Evolutionary conservation across 352 stramenopile genomes (phyloP).

Genomic region (Phytophthora pisi): DNA sequence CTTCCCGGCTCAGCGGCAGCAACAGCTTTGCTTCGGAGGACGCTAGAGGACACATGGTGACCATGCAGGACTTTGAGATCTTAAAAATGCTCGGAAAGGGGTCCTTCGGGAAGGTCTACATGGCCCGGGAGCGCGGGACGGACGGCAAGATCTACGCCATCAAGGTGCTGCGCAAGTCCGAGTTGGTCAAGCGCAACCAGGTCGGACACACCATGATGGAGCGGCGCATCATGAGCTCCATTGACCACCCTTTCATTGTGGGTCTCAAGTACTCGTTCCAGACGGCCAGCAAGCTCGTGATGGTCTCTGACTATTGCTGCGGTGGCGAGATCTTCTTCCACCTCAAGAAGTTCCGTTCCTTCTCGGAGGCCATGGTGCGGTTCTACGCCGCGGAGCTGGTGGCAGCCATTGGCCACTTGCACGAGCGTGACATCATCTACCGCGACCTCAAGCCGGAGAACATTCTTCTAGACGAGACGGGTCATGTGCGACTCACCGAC

Average conservation of each 20-base stretch:
- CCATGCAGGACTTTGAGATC: slow-evolving; percentile 94
- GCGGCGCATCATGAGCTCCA: slow-evolving; percentile 88
- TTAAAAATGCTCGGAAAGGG: slow-evolving; percentile 98
- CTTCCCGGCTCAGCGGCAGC: slow-evolving; percentile 30
- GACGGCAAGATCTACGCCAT: slow-evolving; percentile 84
- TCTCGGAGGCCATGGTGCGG: slow-evolving; percentile 88
- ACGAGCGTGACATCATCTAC: slow-evolving; percentile 93
- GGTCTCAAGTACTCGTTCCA: slow-evolving; percentile 93
- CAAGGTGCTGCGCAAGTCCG: slow-evolving; percentile 88
- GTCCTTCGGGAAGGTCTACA: slow-evolving; percentile 98
- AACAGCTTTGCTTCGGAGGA: slow-evolving; percentile 32
- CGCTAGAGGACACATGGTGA: slow-evolving; percentile 41
- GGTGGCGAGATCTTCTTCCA: slow-evolving; percentile 94
- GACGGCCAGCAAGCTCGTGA: slow-evolving; percentile 91
- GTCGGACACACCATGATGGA: slow-evolving; percentile 91
- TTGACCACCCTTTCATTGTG: slow-evolving; percentile 97
- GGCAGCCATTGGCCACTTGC: slow-evolving; percentile 88
- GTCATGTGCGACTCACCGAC: slow-evolving; percentile 93
- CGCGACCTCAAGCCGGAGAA: slow-evolving; percentile 95
- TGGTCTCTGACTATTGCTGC: slow-evolving; percentile 91
- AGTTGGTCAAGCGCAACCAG: slow-evolving; percentile 89
- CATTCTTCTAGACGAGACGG: slow-evolving; percentile 92
- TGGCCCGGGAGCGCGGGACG: slow-evolving; percentile 89
- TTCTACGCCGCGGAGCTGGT: slow-evolving; percentile 96
- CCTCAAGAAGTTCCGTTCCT: slow-evolving; percentile 91